Evolutionary conservation across 2,329 filamentous ascomycete genomes (phyloP).

Genomic region (Dactylonectria estremocensis): DNA sequence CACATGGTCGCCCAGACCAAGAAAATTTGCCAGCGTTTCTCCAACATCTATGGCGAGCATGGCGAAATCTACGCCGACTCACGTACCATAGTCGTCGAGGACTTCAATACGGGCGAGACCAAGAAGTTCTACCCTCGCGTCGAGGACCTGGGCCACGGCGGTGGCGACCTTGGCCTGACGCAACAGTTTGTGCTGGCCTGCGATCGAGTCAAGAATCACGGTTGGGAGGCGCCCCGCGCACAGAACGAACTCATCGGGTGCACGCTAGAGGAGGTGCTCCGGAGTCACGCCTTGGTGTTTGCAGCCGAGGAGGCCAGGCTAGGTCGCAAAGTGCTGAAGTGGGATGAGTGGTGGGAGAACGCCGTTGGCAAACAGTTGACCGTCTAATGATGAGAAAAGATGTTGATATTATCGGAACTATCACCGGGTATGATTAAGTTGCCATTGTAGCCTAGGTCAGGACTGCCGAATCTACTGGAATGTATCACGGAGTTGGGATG

Average conservation of each 20-base stretch:
- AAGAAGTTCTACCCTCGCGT: slow-evolving; percentile 50
- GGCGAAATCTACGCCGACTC: slow-evolving; percentile 93
- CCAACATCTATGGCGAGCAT: slow-evolving; percentile 86
- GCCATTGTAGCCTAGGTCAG: background rate
- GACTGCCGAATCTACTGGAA: background rate
- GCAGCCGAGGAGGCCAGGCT: slow-evolving; percentile 90
- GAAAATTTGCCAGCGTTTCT: slow-evolving; percentile 88
- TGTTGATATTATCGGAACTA: background rate
- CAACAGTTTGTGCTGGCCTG: slow-evolving; percentile 88
- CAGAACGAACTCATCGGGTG: slow-evolving; percentile 86
- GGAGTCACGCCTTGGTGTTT: slow-evolving; percentile 94
- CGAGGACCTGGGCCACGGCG: slow-evolving; percentile 58
- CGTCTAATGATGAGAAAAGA: background rate
- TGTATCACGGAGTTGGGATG: background rate
- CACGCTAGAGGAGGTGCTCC: slow-evolving; percentile 87
- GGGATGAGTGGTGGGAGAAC: slow-evolving; percentile 80
- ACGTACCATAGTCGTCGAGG: slow-evolving; percentile 79
- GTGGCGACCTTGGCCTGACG: slow-evolving; percentile 72
- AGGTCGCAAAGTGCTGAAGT: slow-evolving; percentile 79
- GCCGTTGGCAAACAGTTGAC: slow-evolving; percentile 47
- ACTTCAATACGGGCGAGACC: slow-evolving; percentile 60
- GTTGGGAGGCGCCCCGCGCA: slow-evolving; percentile 76
- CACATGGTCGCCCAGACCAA: slow-evolving; percentile 96
- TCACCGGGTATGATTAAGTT: background rate
- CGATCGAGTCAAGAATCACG: slow-evolving; percentile 81